A percentile compares a stretch with the other conserved stretches of the same genome.
These are phyloP conservation scores for Aspergillus novofumigatus DNA, from an alignment of 2,329 filamentous ascomycete species.

Conservation along the genomic window DNA sequence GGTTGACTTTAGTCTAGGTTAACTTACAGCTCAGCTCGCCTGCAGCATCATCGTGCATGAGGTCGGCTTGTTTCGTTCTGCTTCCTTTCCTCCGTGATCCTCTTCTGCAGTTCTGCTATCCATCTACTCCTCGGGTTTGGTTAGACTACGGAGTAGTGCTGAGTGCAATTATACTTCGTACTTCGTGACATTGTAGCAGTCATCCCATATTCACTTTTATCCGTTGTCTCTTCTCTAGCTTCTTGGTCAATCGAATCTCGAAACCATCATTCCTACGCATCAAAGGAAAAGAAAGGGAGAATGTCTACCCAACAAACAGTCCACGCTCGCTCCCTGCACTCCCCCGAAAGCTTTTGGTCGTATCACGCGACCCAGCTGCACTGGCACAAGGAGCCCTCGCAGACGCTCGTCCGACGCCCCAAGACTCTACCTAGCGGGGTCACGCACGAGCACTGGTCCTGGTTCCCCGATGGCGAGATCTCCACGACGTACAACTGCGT, in stretches of 20 bases:
- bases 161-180: neutral
- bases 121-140: neutral
- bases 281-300: neutral
- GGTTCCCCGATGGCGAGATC: slow-evolving; percentile 86
- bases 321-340: slow-evolving; percentile 56
- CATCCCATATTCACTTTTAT: neutral
- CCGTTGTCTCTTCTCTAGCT: neutral
- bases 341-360: slow-evolving; percentile 71
- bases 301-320: slow-evolving; percentile 45
- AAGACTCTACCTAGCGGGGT: slow-evolving; percentile 60
- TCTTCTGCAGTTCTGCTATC: neutral
- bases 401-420: slow-evolving; percentile 55
- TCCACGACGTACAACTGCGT: slow-evolving; percentile 90
- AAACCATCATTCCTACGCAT: neutral
- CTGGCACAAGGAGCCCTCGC: slow-evolving; percentile 74
- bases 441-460: slow-evolving; percentile 75
- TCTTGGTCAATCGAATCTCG: neutral
- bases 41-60: neutral
- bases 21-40: neutral
- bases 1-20: neutral
- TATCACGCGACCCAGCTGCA: slow-evolving; percentile 68
- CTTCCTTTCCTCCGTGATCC: neutral
- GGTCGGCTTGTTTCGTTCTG: neutral
- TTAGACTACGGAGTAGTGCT: neutral
- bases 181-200: neutral